phyloP scores from a whole-genome alignment of 2,329 filamentous ascomycete species.

The Parascedosporium putredinis region DNA sequence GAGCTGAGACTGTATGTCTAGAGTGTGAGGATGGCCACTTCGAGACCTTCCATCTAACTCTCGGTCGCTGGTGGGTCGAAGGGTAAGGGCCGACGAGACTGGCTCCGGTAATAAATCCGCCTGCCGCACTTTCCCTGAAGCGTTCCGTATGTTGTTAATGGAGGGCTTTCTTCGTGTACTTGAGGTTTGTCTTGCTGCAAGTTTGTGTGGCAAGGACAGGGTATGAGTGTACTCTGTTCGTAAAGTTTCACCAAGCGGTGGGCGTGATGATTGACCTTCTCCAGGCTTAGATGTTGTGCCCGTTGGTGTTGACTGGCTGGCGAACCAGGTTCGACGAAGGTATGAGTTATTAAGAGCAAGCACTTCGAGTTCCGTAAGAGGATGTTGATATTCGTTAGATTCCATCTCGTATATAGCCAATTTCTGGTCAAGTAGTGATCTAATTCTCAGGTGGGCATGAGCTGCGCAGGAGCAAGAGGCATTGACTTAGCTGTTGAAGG shows the following conservation, averaged over 20 bases:
- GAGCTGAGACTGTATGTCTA: slow-evolving; percentile 11
- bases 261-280: not conserved
- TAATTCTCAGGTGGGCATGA: not conserved
- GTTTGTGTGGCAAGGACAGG: slow-evolving; percentile 62
- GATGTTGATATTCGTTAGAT: not conserved
- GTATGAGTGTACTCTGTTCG: slow-evolving; percentile 68
- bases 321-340: slow-evolving; percentile 10
- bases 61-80: not conserved
- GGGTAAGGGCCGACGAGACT: slow-evolving; percentile 27
- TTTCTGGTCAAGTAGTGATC: too few relatives aligned
- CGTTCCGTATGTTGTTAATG: slow-evolving; percentile 21
- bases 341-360: too few relatives aligned
- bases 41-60: slow-evolving; percentile 1
- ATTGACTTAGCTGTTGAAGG: not conserved
- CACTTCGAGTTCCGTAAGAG: slow-evolving; percentile 9
- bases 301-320: slow-evolving; percentile 20
- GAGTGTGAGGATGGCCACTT: not conserved
- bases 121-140: slow-evolving; percentile 21
- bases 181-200: slow-evolving; percentile 68
- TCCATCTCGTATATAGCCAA: not conserved
- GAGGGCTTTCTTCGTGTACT: slow-evolving; percentile 1
- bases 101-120: too few relatives aligned
- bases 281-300: slow-evolving; percentile 23
- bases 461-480: not conserved
- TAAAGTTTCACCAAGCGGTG: slow-evolving; percentile 18